Conservation (phyloP, 73 alveolate genomes). For the Paramecium sonneborni region DNA sequence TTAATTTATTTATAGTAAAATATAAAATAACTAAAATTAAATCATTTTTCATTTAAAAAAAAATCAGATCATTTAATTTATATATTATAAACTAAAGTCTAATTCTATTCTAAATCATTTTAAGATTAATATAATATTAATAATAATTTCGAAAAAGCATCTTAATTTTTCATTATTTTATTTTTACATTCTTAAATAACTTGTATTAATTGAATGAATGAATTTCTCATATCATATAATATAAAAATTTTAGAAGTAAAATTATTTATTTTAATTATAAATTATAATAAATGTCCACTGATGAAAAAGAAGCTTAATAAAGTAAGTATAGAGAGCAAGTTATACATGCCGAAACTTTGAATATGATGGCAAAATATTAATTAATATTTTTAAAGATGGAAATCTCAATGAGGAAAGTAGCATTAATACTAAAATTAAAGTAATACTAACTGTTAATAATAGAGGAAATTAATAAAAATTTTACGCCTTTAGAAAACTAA, state of each 20-base stretch:
- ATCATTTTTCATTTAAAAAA: not conserved
- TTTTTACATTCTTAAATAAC: too few relatives aligned
- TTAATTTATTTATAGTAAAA: not conserved
- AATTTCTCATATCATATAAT: too few relatives aligned
- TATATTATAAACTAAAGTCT: too few relatives aligned
- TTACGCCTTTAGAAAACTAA: conserved; percentile 11
- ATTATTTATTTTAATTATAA: not conserved
- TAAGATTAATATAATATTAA: too few relatives aligned
- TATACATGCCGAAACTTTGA: conserved; percentile 72
- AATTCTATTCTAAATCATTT: too few relatives aligned
- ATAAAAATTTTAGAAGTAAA: not conserved
- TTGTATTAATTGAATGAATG: too few relatives aligned
- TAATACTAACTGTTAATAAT: not conserved
- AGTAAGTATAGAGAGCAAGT: conserved; percentile 56
- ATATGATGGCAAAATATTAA: conserved; percentile 78
- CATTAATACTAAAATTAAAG: conserved; percentile 38
- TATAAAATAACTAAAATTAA: not conserved
- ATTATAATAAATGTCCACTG: not conserved
- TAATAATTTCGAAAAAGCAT: too few relatives aligned
- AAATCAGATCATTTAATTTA: too few relatives aligned
- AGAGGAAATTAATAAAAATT: not conserved
- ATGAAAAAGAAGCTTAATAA: not conserved
- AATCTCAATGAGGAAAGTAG: conserved; percentile 54
- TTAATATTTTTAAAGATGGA: conserved; percentile 74
- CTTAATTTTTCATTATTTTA: too few relatives aligned